Percentiles rank a stretch among this genome's conserved stretches.
Conservation (phyloP, 257 asterid species). For the Eucommia ulmoides region DNA sequence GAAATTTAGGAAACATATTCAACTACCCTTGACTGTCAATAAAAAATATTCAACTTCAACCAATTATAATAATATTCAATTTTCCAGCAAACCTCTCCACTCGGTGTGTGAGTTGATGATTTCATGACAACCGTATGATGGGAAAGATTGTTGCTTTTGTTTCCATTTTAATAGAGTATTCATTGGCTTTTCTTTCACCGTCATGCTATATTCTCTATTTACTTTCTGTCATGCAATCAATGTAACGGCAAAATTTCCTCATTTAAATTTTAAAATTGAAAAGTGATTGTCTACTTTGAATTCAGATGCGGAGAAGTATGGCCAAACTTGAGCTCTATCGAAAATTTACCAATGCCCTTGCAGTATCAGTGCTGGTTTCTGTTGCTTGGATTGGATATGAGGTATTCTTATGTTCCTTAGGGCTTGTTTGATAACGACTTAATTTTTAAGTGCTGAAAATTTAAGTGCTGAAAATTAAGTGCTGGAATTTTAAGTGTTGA, state of each 20-base stretch:
- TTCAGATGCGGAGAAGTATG: slow-evolving; percentile 74
- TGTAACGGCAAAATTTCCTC: no score
- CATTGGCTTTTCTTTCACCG: neutral
- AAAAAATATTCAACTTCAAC: neutral
- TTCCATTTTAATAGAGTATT: neutral
- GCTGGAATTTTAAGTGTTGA: neutral
- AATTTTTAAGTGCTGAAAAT: neutral
- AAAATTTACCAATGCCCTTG: slow-evolving; percentile 78
- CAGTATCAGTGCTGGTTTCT: slow-evolving; percentile 72
- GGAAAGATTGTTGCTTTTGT: neutral
- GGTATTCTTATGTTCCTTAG: slow-evolving; percentile 25
- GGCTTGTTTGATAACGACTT: neutral
- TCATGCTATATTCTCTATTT: no score
- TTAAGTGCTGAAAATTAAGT: neutral
- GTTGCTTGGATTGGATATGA: slow-evolving; percentile 99
- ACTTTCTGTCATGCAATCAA: neutral
- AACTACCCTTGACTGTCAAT: neutral
- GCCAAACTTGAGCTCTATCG: slow-evolving; percentile 88
- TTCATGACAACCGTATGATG: neutral
- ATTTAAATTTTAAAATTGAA: no score
- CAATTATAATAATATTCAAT: no score
- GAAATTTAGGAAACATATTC: neutral
- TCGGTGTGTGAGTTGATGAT: no score
- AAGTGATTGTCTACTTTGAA: slow-evolving; percentile 1
- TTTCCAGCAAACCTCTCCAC: no score